Base-by-base conservation (phyloP, 169 alveolate species). In the Eimeria falciformis region DNA sequence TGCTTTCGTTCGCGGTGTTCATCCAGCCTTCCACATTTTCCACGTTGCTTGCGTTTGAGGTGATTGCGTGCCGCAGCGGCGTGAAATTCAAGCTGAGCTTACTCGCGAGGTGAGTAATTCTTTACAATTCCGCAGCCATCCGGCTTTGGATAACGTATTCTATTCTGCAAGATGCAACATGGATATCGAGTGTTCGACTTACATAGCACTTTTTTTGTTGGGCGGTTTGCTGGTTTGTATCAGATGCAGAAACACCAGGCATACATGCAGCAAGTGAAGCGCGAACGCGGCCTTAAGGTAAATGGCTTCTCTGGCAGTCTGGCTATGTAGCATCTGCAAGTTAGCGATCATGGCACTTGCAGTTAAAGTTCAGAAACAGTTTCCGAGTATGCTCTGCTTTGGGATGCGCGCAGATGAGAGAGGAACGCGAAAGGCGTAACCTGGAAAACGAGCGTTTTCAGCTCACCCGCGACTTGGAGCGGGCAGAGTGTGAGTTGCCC, bases 351-450 rank as follows among this genome's bases (percentile, higher is more conserved):
- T n/a, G n/a, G n/a, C n/a, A n/a, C n/a, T n/a, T n/a, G n/a, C n/a
- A n/a, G n/a, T n/a, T n/a, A n/a, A n/a, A n/a, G n/a, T n/a, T n/a
- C n/a, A n/a, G n/a, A n/a, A n/a, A n/a, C n/a, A n/a, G n/a, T n/a
- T n/a, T n/a, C 7, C 7, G 14, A 50, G 62, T 50, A 7, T 50
- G 62, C 62, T 14, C 7, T 50, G 7, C 25, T 12, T 6, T 23
- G 75, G n/a, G 21, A 9, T 17, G 40, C n/a, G 12, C 29, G 79
- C 78, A 87, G 93, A 29, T 87, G 93, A 14, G 79, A 33, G 93
- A 87, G 77, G 93, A 87, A 79, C 93, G 93, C 53, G 79, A 46
- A 47, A 56, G 90, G 29, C 93, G 90, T 23, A 65, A 90, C 85
- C 46, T 56, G 75, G 93, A 90, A 66, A 71, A 78, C 90, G 90